Base-by-base conservation (phyloP, 2,329 filamentous ascomycete species). In the Ophiocordyceps polyrhachis-furcata region DNA sequence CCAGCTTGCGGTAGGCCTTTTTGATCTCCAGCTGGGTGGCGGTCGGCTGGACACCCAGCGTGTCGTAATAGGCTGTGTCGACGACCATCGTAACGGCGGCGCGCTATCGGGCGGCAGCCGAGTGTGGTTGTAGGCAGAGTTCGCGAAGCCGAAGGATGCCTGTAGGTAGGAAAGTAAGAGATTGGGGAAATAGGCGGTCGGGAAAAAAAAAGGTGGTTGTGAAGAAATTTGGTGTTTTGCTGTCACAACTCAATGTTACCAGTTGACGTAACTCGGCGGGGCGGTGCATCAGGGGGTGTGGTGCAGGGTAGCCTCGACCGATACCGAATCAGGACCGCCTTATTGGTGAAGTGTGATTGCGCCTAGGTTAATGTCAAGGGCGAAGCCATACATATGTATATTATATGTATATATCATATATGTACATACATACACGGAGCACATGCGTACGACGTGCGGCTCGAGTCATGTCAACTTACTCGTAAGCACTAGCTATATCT, bases 21-120 rank as follows among this genome's bases (percentile, higher is more conserved):
- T 95, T 95, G 66, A 95, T 95, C 61, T 95, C 87, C 43, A 94
- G 74, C 61, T 89, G 84, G 37, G 84, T 82, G 28, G 88, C 89
- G 46, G 81, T 85, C 52, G 86, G 81, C 65, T 80, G 70, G 56
- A 95, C 87, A 58, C 83, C 84, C 37, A 95, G 71, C 54, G 77
- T 78, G 64, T 94, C 87, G 65, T 93, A 93, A 66, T 93, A 93
- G 54, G 76, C 68, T 47, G 85, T 93, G 63, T 93, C 86, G 56
- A 82, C 83, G 55, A 91, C 86, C 86, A 93, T 93, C 58, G 56
- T 69, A 58, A 51, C 45, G 32, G 44, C 44, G 37, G 45, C 8
- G 38, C 38, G 35, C 9, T 46, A 20, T 23, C 38, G 19, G 38
- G 8, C 14, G 29, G 15, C 20, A 25, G 19, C 35, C 37, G 23